These are phyloP conservation scores for Mucor indicus DNA, from an alignment of 371 early-diverging fungal species.

Conservation along the genomic window DNA sequence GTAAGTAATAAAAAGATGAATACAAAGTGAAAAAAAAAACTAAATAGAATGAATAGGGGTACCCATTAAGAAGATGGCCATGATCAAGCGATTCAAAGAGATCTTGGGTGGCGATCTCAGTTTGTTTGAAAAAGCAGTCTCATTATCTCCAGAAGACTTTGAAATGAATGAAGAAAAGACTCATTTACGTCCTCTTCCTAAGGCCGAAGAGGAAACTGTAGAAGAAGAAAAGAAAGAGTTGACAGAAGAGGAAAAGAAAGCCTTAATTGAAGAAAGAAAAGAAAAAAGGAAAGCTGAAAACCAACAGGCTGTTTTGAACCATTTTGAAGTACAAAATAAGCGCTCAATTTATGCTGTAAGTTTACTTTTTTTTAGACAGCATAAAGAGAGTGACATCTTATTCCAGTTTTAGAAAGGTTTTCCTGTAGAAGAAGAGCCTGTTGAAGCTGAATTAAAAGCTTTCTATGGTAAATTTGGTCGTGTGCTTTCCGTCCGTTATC, in stretches of 20 bases:
- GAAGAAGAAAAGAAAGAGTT: conserved; percentile 1
- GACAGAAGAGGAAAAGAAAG: conserved; percentile 3
- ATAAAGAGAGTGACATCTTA: not conserved
- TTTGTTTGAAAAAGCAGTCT: conserved; percentile 25
- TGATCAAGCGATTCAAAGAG: conserved; percentile 43
- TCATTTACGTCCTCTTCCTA: conserved; percentile 24
- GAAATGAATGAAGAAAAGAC: conserved; percentile 42
- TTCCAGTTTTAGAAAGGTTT: conserved; percentile 35
- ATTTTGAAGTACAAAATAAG: conserved; percentile 19
- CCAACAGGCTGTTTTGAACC: conserved; percentile 2
- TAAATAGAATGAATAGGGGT: conserved; percentile 29
- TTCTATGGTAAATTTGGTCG: conserved; percentile 39
- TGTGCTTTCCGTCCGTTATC: conserved; percentile 29
- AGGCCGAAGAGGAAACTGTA: conserved; percentile 11
- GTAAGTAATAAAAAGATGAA: conserved; percentile 14
- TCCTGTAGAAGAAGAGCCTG: conserved; percentile 13
- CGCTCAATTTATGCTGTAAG: conserved; percentile 47
- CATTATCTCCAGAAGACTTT: conserved; percentile 21
- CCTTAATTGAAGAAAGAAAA: not conserved
- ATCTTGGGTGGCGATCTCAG: conserved; percentile 32
- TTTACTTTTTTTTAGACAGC: not conserved
- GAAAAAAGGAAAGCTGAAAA: not conserved
- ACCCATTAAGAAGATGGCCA: conserved; percentile 33
- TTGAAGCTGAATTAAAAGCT: conserved; percentile 18
- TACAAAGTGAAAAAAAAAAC: not conserved